Base-by-base conservation (phyloP, 257 asterid species). In the Solanum bulbocastanum region DNA sequence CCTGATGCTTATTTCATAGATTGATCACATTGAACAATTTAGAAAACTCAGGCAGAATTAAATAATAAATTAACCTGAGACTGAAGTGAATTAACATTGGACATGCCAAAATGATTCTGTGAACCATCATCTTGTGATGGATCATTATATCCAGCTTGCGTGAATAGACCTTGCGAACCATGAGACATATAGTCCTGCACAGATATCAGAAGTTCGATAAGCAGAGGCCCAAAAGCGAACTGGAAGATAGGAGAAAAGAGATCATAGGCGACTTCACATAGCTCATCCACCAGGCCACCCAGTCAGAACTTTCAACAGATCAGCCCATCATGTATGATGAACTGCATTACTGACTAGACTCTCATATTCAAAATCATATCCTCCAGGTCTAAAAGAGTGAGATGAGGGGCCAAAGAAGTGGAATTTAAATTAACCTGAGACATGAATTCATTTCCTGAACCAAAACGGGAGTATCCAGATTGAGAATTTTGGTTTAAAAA, bases 371-470 rank as follows among this genome's bases (percentile, higher is more conserved):
- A 18, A 30, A 46, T 16, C 85, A 49, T 46, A 58, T 18, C 33
- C 35, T 30, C 42, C 69, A 49, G 69, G 69, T 30, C 86, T 49
- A 49, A 32, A 82, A 82, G 69, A 46, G 66, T 9, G 69, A 82
- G 86, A 30, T 49, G 25, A 81, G 30, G 85, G 37, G 2, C 30
- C 86, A 18, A 49, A 30, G 40, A 25, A 49, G 42, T 82, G 69
- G 40, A 86, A 46, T 33, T 66, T 10, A 87, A 27, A 76, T 6
- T 72, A 86, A 97, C 99, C 99, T 98, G 99, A 87, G 99, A 96
- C 99, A 96, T 96, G 88, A 92, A 98, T 84, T 98, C 99, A 89
- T 94, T 96, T 92, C 99, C 99, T 56, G 98, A 88, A 52, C 96
- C 92, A 91, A 96, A 95, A 79, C 94, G 99, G 81, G 98, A 91